Evolutionary conservation across 106 monocot species (phyloP).

Genomic region (Triglochin maritima): DNA sequence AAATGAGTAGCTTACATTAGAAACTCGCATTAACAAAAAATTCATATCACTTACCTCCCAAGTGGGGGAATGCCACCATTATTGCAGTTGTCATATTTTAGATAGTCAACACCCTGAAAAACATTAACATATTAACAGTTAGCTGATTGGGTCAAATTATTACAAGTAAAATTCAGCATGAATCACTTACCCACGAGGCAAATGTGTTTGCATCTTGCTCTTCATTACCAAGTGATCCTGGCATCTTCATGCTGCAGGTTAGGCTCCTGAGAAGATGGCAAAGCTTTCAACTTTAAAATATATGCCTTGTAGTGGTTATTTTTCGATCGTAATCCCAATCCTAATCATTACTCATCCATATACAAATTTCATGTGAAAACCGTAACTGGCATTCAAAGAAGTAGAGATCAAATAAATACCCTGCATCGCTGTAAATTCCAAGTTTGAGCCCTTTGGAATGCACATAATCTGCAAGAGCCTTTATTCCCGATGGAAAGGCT

Average conservation of each 20-base stretch:
- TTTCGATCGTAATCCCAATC: constrained; percentile 3
- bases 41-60: constrained; percentile 34
- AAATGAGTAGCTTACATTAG: neutral
- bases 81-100: constrained; percentile 91
- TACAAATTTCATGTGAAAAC: too few species aligned
- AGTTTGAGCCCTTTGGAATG: constrained; percentile 73
- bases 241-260: constrained; percentile 74
- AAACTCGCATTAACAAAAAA: neutral
- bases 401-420: constrained; percentile 24
- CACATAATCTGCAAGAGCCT: constrained; percentile 75
- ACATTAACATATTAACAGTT: neutral
- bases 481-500: constrained; percentile 85
- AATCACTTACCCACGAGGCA: constrained; percentile 56
- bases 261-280: constrained; percentile 22
- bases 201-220: constrained; percentile 80
- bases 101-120: constrained; percentile 67
- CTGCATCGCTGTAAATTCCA: constrained; percentile 87
- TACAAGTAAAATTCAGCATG: neutral
- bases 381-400: too few species aligned
- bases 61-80: constrained; percentile 18
- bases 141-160: neutral
- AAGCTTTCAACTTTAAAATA: too few species aligned
- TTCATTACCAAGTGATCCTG: constrained; percentile 78
- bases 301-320: too few species aligned
- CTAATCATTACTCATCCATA: neutral